Base-by-base conservation (phyloP, 345 rosid species). In the Sonneratia alba region DNA sequence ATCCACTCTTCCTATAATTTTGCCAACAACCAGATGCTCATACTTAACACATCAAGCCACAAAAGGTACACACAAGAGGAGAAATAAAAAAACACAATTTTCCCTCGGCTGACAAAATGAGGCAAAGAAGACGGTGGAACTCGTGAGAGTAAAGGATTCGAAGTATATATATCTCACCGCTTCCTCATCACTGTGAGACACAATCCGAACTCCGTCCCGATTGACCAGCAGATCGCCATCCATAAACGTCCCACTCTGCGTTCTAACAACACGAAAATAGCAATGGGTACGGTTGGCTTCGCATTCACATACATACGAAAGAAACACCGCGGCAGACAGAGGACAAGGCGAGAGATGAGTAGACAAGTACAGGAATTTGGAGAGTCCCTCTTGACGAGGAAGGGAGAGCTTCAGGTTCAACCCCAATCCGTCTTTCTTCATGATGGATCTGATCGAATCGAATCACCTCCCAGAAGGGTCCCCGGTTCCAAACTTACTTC, bases 141-240 rank as follows among this genome's bases (percentile, higher is more conserved):
- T 49, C 13, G 0, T 6, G 34, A 72, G 14, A 55, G n/a, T 22
- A 42, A 27, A 12, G 2, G 22, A 51, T 21, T 53, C 38, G 16
- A 27, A 36, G 14, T 51, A 48, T 27, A 67, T 51, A 48, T 27
- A 67, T 59, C 83, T 71, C 73, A 95, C 99, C 72, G 83, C 90
- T 84, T 90, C 88, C 53, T 80, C 63, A 67, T 83, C 85, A 18
- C 56, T 81, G 69, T 83, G 82, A 70, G 90, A 74, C 59, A 92
- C 91, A 67, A 92, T 78, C 69, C 97, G 91, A 76, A 95, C 93
- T 45, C 97, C 99, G 38, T 95, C 93, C 36, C 82, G 84, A 78
- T 95, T 95, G 70, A 92, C 99, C 42, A 88, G 93, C 42, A 95
- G 96, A 86, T 95, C 99, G 70, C 97, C 99, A 45, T 86, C 96